Percentiles rank a stretch among this genome's conserved stretches.
These are phyloP conservation scores for Coemansia sp. DNA, from an alignment of 192 early-diverging fungal species.

Conservation along the genomic window DNA sequence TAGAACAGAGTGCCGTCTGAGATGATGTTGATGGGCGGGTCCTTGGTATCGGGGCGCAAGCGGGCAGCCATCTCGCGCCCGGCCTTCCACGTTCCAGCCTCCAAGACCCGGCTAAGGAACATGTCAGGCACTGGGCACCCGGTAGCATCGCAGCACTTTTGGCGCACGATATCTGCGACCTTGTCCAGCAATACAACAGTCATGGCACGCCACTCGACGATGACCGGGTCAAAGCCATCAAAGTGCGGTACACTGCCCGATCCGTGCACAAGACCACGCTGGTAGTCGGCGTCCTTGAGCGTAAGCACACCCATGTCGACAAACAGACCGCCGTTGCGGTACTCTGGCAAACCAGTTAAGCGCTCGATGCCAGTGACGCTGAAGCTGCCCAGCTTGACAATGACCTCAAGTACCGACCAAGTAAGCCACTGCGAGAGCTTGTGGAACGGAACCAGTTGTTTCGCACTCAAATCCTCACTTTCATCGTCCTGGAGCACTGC, in stretches of 20 bases:
- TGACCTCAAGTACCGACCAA: conserved; percentile 85
- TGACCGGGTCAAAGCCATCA: conserved; percentile 74
- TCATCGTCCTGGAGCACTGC: conserved; percentile 14
- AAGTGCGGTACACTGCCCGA: conserved; percentile 65
- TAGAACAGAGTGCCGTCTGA: conserved; percentile 87
- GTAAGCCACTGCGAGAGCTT: conserved; percentile 97
- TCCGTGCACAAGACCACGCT: conserved; percentile 58
- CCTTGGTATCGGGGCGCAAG: conserved; percentile 74
- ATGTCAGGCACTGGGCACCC: conserved; percentile 53
- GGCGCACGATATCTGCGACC: conserved; percentile 66
- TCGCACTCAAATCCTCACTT: conserved; percentile 13
- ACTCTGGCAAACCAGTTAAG: conserved; percentile 87
- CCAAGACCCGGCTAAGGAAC: conserved; percentile 81
- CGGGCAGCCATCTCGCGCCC: conserved; percentile 86
- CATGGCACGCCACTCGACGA: conserved; percentile 93
- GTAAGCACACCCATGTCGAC: conserved; percentile 82
- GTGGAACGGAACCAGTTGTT: conserved; percentile 78
- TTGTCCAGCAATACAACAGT: conserved; percentile 82
- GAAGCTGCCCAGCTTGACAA: conserved; percentile 59
- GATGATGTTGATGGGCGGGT: conserved; percentile 89
- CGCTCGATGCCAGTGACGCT: conserved; percentile 59
- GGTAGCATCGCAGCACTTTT: conserved; percentile 54
- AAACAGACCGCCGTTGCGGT: conserved; percentile 85
- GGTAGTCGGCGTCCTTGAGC: conserved; percentile 56
- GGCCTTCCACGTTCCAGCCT: conserved; percentile 94